phyloP scores from a whole-genome alignment of 257 asterid species.

The Fraxinus cuspidata region DNA sequence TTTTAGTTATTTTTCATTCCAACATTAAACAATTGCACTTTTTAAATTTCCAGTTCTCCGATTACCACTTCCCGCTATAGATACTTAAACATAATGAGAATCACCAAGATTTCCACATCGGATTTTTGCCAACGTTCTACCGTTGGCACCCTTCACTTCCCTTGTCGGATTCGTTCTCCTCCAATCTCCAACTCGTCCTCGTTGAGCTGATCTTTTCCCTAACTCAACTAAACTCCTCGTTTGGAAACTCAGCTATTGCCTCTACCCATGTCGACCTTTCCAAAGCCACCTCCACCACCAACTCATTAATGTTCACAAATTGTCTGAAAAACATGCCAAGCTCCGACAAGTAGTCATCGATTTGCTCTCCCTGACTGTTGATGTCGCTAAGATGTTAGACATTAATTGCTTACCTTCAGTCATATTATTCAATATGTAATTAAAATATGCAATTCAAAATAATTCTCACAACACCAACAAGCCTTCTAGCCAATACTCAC shows the following conservation, averaged over 20 bases:
- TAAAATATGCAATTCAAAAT: no score
- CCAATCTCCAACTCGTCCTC: constrained; percentile 50
- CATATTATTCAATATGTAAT: no score
- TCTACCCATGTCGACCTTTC: constrained; percentile 82
- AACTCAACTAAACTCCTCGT: constrained; percentile 62
- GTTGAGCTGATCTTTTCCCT: constrained; percentile 66
- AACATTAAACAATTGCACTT: no score
- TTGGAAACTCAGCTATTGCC: constrained; percentile 92
- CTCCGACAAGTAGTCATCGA: constrained; percentile 88
- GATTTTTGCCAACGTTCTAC: constrained; percentile 51
- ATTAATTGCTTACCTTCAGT: no score
- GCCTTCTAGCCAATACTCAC: no score
- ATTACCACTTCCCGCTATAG: constrained; percentile 51
- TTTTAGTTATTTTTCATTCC: no score
- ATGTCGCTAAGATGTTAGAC: constrained; percentile 38
- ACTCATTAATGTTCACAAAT: constrained; percentile 18
- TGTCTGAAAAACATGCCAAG: constrained; percentile 67
- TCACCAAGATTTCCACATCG: constrained; percentile 69
- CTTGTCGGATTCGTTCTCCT: constrained; percentile 57
- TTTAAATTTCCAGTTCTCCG: not conserved
- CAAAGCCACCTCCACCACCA: constrained; percentile 46
- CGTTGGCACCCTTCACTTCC: constrained; percentile 37
- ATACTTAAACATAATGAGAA: constrained; percentile 49
- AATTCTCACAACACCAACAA: no score
- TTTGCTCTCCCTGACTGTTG: constrained; percentile 58